phyloP scores from a whole-genome alignment of 2,329 filamentous ascomycete genomes.

The Sporothrix pseudoabietina region DNA sequence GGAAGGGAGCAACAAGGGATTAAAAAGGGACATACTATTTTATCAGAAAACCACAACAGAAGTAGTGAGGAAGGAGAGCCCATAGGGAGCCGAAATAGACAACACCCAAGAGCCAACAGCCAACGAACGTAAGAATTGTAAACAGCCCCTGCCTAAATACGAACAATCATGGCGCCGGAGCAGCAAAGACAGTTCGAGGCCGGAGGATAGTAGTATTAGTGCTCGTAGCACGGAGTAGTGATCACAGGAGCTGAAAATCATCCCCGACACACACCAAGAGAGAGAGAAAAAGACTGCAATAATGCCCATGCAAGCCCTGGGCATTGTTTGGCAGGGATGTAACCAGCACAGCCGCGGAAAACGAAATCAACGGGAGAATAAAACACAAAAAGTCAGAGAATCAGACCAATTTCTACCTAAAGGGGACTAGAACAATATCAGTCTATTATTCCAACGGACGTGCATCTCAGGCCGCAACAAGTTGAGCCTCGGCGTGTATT shows the following conservation, averaged over 20 bases:
- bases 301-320: too few relatives aligned
- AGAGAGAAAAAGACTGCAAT: too few relatives aligned
- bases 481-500: neutral
- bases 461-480: neutral
- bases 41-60: neutral
- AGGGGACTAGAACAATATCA: neutral
- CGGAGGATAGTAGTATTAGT: too few relatives aligned
- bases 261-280: too few relatives aligned
- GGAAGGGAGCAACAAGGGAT: neutral
- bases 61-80: neutral
- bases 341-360: too few relatives aligned
- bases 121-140: neutral
- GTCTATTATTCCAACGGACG: neutral
- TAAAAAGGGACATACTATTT: neutral
- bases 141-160: conserved; percentile 14
- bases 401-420: too few relatives aligned
- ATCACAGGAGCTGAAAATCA: too few relatives aligned
- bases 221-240: too few relatives aligned
- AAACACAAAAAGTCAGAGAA: too few relatives aligned
- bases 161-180: too few relatives aligned
- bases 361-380: too few relatives aligned
- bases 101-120: neutral
- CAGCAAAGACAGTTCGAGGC: neutral
- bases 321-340: too few relatives aligned
- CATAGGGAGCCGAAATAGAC: neutral